Evolutionary conservation across 805 yeast species (phyloP).

Genomic region (Candida tallmaniae): DNA sequence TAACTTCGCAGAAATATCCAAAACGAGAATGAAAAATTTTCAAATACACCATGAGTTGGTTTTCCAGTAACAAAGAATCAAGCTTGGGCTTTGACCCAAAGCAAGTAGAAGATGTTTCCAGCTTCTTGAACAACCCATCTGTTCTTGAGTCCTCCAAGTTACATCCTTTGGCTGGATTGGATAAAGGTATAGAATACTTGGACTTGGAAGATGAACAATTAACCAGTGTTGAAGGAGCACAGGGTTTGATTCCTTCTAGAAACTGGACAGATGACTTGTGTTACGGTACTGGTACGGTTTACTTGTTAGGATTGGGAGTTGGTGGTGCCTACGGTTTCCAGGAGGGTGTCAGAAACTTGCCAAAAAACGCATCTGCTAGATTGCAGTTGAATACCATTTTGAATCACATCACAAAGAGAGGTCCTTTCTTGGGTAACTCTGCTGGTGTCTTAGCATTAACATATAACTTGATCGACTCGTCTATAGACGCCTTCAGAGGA

Average conservation of each 20-base stretch:
- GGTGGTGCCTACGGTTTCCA: conserved; percentile 89
- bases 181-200: conserved; percentile 81
- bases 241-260: conserved; percentile 90
- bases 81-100: conserved; percentile 62
- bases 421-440: conserved; percentile 92
- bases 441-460: conserved; percentile 91
- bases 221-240: conserved; percentile 76
- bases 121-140: conserved; percentile 56
- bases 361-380: conserved; percentile 71
- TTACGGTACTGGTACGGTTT: conserved; percentile 96
- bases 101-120: conserved; percentile 58
- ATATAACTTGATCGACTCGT: conserved; percentile 79
- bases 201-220: conserved; percentile 81
- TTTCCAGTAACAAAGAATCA: conserved; percentile 23
- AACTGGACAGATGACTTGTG: conserved; percentile 97
- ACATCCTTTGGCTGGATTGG: conserved; percentile 92
- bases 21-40: conserved; percentile 1
- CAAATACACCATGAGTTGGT: conserved; percentile 30
- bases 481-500: conserved; percentile 78
- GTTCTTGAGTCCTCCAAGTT: conserved; percentile 59
- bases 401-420: conserved; percentile 90
- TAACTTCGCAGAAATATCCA: not conserved
- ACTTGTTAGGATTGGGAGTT: conserved; percentile 75
- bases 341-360: conserved; percentile 79
- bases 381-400: conserved; percentile 84